Percentiles rank a stretch among this genome's conserved stretches.
Conservation (phyloP, 1,139 yeast genomes). For the Sugiyamaella sp. region DNA sequence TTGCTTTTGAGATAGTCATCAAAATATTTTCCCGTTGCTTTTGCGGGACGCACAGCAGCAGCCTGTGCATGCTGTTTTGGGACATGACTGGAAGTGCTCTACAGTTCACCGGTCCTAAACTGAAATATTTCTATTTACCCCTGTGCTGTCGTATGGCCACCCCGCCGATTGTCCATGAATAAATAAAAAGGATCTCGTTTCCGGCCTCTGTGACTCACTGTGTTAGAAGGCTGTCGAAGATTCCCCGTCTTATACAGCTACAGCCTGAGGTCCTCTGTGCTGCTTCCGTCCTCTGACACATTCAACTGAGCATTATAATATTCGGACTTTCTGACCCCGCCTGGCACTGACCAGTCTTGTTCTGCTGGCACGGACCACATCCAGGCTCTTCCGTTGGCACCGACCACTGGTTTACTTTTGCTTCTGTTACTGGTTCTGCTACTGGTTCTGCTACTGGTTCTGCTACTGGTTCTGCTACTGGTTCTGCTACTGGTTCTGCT, state of each 20-base stretch:
- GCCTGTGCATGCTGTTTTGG: slow-evolving; percentile 14
- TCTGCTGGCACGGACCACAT: no score
- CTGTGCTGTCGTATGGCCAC: neutral
- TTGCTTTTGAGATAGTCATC: slow-evolving; percentile 7
- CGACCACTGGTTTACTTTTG: no score
- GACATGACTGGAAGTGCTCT: slow-evolving; percentile 5
- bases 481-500: neutral
- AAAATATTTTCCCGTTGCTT: neutral
- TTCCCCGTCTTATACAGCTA: no score
- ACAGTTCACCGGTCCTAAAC: slow-evolving; percentile 10
- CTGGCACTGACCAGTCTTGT: no score
- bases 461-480: neutral
- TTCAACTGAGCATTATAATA: neutral
- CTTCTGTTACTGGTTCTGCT: neutral
- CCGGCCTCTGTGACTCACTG: no score
- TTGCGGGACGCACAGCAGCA: neutral
- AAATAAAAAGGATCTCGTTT: slow-evolving; percentile 1
- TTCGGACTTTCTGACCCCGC: no score
- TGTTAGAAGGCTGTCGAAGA: no score
- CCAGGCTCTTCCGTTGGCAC: no score
- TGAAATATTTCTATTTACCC: slow-evolving; percentile 14
- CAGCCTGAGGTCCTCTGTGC: no score
- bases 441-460: neutral
- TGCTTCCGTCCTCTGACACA: no score
- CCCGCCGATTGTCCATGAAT: neutral